Evolutionary conservation across 768 basidiomycete species (phyloP).

Genomic region (Clitopilus passeckerianus): DNA sequence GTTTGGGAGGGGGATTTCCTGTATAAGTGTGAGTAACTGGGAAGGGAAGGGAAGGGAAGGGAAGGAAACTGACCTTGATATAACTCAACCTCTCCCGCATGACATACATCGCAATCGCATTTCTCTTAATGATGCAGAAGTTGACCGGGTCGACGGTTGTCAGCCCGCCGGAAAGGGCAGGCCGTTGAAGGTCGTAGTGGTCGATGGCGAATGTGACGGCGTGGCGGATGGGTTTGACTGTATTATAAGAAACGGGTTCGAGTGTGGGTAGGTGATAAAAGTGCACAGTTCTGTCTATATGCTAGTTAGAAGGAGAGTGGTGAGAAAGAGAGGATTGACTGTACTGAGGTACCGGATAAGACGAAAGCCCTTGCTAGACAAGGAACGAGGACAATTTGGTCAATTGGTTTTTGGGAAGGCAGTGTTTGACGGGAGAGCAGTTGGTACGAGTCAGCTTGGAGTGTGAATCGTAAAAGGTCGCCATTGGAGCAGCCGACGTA

Average conservation of each 20-base stretch:
- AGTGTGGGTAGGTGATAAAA: constrained; percentile 81
- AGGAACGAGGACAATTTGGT: constrained; percentile 76
- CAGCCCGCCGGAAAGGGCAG: constrained; percentile 23
- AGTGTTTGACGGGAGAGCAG: constrained; percentile 67
- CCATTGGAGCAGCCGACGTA: constrained; percentile 87
- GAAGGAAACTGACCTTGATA: constrained; percentile 40
- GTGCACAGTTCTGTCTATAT: constrained; percentile 59
- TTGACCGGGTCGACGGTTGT: constrained; percentile 48
- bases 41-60: background rate
- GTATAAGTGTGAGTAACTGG: background rate
- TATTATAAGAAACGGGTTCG: constrained; percentile 54
- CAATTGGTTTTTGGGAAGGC: constrained; percentile 65
- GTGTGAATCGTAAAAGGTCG: constrained; percentile 72
- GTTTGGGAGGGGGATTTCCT: constrained; percentile 71
- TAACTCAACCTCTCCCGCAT: constrained; percentile 62
- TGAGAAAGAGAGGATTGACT: background rate
- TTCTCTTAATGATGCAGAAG: constrained; percentile 70
- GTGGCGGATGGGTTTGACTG: constrained; percentile 76
- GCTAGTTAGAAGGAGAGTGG: background rate
- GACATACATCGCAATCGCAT: constrained; percentile 55
- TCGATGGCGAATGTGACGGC: constrained; percentile 81
- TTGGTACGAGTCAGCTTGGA: constrained; percentile 62
- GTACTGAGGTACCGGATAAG: constrained; percentile 55
- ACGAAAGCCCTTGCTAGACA: constrained; percentile 72
- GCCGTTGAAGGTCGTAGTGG: constrained; percentile 59